Evolutionary conservation across 768 basidiomycete species (phyloP).

Genomic region (Termitomyces sp.): DNA sequence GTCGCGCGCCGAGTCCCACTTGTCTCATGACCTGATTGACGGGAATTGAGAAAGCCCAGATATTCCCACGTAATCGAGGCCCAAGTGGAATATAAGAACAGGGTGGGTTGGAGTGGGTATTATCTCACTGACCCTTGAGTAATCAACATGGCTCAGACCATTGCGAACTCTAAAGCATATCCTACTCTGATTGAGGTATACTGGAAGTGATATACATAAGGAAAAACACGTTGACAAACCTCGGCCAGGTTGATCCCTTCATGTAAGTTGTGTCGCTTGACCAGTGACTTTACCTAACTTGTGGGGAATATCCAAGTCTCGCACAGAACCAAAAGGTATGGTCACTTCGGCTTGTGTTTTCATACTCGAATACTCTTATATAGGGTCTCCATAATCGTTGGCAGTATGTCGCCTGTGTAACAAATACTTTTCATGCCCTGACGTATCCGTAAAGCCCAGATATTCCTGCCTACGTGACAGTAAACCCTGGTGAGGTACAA

Average conservation of each 20-base stretch:
- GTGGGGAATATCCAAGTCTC: slow-evolving; percentile 18
- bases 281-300: neutral
- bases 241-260: slow-evolving; percentile 59
- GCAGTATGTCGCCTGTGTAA: slow-evolving; percentile 45
- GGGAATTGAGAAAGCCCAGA: neutral
- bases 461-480: slow-evolving; percentile 56
- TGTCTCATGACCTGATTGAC: neutral
- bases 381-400: slow-evolving; percentile 69
- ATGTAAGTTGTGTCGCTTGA: slow-evolving; percentile 34
- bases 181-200: slow-evolving; percentile 54
- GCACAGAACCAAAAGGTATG: slow-evolving; percentile 54
- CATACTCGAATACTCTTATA: neutral
- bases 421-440: neutral
- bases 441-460: slow-evolving; percentile 39
- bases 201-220: neutral
- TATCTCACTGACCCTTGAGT: neutral
- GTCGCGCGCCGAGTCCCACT: neutral
- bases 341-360: neutral
- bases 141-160: slow-evolving; percentile 23
- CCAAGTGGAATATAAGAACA: neutral
- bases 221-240: neutral
- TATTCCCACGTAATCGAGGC: neutral
- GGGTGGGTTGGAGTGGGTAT: neutral
- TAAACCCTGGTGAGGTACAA: slow-evolving; percentile 54
- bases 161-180: slow-evolving; percentile 54